Evolutionary conservation across 202 grass and related monocot genomes (phyloP), one percentile per base, ranked within the genome.

Genomic region (Carex sylvatica): DNA sequence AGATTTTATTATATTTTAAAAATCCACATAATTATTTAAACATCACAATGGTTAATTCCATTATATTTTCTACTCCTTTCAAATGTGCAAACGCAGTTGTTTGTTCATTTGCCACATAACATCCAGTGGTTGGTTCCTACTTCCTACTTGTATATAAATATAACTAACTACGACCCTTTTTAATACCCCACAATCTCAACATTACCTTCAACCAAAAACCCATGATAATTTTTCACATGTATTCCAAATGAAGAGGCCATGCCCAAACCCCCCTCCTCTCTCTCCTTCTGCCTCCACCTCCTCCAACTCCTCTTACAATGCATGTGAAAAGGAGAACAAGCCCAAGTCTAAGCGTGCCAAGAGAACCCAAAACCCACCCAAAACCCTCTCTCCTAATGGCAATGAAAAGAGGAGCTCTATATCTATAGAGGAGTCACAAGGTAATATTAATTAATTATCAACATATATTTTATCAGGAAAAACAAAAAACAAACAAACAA

Each of bases 351-450:
- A 92, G 89, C 88, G 82, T 61, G n/a, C 80, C 42, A 93, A 91
- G 80, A 92, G 81, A 61, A 76, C 56, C 36, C 67, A 76, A 20
- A 81, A 84, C 70, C 15, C 85, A 42, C 35, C 38, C 68, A 91
- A 91, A 74, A 31, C 66, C 24, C 59, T 70, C 78, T 74, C 38
- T 75, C 22, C 80, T 80, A 85, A 79, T 79, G 90, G 84, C 65
- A 60, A 65, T 80, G 81, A 84, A 16, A 99, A 96, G 88, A 90
- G 96, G 81, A 99, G 93, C 83, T 99, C 96, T 30, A 69, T 30
- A 69, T 88, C 46, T 96, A 92, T 78, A 89, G 96, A 80, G 96
- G 96, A 9, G 96, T 96, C 33, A 99, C 96, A 47, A 99, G 91
- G 96, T 99, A 86, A 82, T 51, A 82, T 51, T 9, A 0, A 1